Evolutionary conservation across 257 asterid genomes (phyloP), one percentile per base, ranked within the genome.

Genomic region (Ehretia macrophylla): DNA sequence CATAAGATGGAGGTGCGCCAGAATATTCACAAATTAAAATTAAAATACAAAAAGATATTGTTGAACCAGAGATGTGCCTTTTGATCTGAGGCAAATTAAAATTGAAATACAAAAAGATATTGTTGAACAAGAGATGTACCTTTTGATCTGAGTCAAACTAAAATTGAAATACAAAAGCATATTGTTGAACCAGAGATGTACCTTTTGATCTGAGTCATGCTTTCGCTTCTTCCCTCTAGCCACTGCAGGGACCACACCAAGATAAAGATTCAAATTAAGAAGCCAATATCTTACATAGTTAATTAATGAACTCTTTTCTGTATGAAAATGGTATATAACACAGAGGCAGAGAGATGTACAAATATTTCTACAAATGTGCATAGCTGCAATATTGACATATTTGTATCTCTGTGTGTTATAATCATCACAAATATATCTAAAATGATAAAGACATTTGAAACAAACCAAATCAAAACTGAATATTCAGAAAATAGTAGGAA

Each of bases 191-290:
- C 17, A 59, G 38, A 47, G 9, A 32, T 59, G 39, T 81, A 88
- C 97, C 94, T 71, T 79, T 23, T 60, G 77, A 62, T 59, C 55
- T 45, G 32, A 58, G 42, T 68, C 79, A 69, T 23, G 69, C 73
- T 77, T 84, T 59, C 88, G 84, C 71, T 80, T 88, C 77, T 72
- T 75, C 72, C 89, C 91, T 69, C 79, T 78, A 60, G 62, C 48
- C 54, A 82, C 95, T 85, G 94, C 49, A 55, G 54, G 48, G 38
- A 17, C 40, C 71, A 71, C 32, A 14, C 45, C 57, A 65, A 18
- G 20, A 23, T 32, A 47, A 10, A 20, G 1, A 14, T 23, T 17
- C 23, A 51, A 11, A 17, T 23, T 44, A 14, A 50, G 49, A 60
- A 17, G 22, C 53, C 38, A 16, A 22, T 59, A 17, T 54, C 19